Evolutionary conservation across 2,329 filamentous ascomycete species (phyloP), one percentile per base, ranked within the genome.

Genomic region (Pseudophaeomoniella oleicola): DNA sequence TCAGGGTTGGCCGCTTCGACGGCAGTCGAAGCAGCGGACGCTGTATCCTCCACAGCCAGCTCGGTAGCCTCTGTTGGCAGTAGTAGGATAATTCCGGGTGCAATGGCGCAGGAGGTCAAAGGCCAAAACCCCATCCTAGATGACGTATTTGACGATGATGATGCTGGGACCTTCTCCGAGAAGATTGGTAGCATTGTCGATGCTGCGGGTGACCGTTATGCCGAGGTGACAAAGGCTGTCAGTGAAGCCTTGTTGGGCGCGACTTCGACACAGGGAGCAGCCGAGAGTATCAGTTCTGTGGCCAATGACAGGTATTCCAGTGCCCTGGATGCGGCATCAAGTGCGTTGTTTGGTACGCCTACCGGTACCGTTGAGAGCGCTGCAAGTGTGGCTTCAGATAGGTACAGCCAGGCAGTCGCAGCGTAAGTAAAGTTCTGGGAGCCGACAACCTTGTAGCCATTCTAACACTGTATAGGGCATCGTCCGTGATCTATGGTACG

Each of bases 251-350:
- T 71, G 6, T 49, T 69, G 17, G 58, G 62, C 30, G 22, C 22
- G 6, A 27, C 22, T n/a, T 62, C 52, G 35, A 60, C 62, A 2
- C 58, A 67, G 44, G 65, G 64, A 4, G 55, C 52, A 15, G 60
- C 63, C 3, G 67, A 69, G 41, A 66, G 64, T 31, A 58, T 64
- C 5, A 67, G 63, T 2, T 72, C 67, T 33, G 46, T 74, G 19
- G 71, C 70, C 19, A 64, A 60, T 33, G 70, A 71, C 35, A 66
- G 73, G 43, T 75, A 75, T 43, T 62, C 65, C 12, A 67, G 62
- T 41, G 73, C 72, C 13, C 49, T 75, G 17, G 58, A 62, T 22
- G 72, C 72, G 32, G 73, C 72, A 0, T 75, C 70, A 36, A 66
- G 58, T 37, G 67, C 63, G 4, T 48, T 77, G 0, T 73, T 73